Evolutionary conservation across 495 filamentous ascomycete genomes (phyloP).

Genomic region (Aspergillus cavernicola): DNA sequence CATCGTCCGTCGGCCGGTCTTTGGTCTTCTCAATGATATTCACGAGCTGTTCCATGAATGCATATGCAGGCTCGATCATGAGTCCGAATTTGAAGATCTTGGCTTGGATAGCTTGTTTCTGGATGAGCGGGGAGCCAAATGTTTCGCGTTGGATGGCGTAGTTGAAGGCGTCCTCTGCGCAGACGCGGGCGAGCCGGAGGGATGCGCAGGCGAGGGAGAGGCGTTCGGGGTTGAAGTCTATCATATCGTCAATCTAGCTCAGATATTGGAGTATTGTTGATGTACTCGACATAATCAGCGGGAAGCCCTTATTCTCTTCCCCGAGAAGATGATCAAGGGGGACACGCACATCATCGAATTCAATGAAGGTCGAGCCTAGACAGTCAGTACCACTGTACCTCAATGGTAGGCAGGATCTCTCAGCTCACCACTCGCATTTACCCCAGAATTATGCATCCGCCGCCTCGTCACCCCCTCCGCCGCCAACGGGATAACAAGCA

Average conservation of each 20-base stretch:
- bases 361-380: constrained; percentile 44
- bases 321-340: constrained; percentile 42
- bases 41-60: constrained; percentile 47
- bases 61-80: constrained; percentile 47
- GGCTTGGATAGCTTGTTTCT: constrained; percentile 42
- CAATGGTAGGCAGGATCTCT: neutral
- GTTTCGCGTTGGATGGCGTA: constrained; percentile 48
- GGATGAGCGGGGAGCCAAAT: constrained; percentile 45
- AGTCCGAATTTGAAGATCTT: constrained; percentile 49
- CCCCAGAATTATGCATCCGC: constrained; percentile 74
- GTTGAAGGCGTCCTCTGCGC: constrained; percentile 46
- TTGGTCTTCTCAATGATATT: constrained; percentile 43
- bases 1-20: constrained; percentile 28
- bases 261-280: neutral
- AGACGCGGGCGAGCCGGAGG: constrained; percentile 43
- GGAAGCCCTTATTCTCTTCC: constrained; percentile 46
- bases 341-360: constrained; percentile 45
- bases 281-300: constrained; percentile 48
- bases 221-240: constrained; percentile 49
- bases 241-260: neutral
- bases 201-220: constrained; percentile 40
- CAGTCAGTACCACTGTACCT: neutral
- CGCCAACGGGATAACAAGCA: constrained; percentile 50
- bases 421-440: constrained; percentile 36
- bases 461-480: constrained; percentile 54